These are phyloP conservation scores for Pichia nanzhaoensis DNA, from an alignment of 805 yeast genomes.

Conservation along the genomic window DNA sequence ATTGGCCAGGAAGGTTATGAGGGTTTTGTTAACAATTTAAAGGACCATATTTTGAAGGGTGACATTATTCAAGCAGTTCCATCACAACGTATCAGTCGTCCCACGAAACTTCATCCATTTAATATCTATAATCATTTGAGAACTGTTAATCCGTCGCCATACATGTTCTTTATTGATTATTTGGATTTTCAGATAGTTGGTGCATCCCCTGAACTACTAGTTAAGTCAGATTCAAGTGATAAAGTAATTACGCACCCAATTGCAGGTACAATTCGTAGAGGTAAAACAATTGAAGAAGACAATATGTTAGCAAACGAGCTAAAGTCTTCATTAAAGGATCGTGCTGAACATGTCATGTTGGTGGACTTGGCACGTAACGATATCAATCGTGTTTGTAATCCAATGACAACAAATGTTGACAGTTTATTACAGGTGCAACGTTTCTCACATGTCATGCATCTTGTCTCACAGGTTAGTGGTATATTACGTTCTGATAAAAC, in stretches of 20 bases:
- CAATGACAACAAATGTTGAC: slow-evolving; percentile 78
- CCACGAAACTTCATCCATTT: slow-evolving; percentile 93
- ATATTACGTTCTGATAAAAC: slow-evolving; percentile 76
- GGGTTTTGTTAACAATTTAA: slow-evolving; percentile 64
- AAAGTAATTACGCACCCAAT: slow-evolving; percentile 92
- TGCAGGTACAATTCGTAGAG: slow-evolving; percentile 94
- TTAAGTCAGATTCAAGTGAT: slow-evolving; percentile 65
- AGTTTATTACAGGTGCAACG: slow-evolving; percentile 83
- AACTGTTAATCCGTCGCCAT: slow-evolving; percentile 96
- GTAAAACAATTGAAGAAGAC: slow-evolving; percentile 87
- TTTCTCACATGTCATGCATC: slow-evolving; percentile 94
- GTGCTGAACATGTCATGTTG: slow-evolving; percentile 98
- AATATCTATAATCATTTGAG: slow-evolving; percentile 91
- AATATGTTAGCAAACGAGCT: slow-evolving; percentile 71
- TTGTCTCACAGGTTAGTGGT: slow-evolving; percentile 93
- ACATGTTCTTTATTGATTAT: slow-evolving; percentile 88
- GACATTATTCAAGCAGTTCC: slow-evolving; percentile 98
- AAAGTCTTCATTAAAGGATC: slow-evolving; percentile 74
- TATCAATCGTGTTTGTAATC: slow-evolving; percentile 90
- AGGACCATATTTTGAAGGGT: slow-evolving; percentile 79
- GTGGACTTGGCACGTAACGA: slow-evolving; percentile 97
- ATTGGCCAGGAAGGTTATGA: slow-evolving; percentile 94
- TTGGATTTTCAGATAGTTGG: slow-evolving; percentile 92
- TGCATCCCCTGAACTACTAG: slow-evolving; percentile 93
- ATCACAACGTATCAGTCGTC: slow-evolving; percentile 92